phyloP scores from a whole-genome alignment of 257 asterid genomes.

The Ajuga chamaepitys region DNA sequence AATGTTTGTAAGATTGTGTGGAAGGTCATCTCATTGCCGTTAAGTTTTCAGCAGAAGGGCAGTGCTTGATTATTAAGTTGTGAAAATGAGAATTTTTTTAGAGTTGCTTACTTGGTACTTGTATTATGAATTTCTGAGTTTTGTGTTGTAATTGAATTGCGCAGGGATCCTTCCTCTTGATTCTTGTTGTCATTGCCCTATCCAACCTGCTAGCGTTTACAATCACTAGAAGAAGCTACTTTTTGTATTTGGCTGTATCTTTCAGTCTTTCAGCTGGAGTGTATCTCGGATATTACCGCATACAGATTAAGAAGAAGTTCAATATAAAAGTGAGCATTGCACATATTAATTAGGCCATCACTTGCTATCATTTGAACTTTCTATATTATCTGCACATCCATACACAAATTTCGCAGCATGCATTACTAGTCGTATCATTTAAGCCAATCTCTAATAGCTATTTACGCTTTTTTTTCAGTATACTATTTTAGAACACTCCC shows the following conservation, averaged over 20 bases:
- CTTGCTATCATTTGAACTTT: not conserved
- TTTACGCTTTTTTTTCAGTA: too few species aligned
- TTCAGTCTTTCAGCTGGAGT: constrained; percentile 40
- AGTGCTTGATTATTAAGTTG: not conserved
- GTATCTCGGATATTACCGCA: constrained; percentile 71
- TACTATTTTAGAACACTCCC: too few species aligned
- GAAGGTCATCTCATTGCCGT: not conserved
- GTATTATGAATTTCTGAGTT: not conserved
- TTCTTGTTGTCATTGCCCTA: constrained; percentile 42
- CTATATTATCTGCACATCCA: not conserved
- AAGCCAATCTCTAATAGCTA: too few species aligned
- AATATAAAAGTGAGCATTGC: constrained; percentile 59
- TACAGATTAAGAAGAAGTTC: constrained; percentile 71
- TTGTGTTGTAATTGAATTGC: constrained; percentile 14
- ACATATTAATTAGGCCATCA: not conserved
- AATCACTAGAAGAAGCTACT: constrained; percentile 46
- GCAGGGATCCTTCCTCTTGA: constrained; percentile 64
- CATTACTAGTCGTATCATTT: too few species aligned
- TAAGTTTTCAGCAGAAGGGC: not conserved
- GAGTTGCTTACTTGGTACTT: not conserved
- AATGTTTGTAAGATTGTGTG: not conserved
- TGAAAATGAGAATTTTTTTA: not conserved
- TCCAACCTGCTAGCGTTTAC: constrained; percentile 47
- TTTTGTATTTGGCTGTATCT: constrained; percentile 54
- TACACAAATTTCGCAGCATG: not conserved